Conservation (phyloP, 495 filamentous ascomycete species). For the Neurospora sp. region DNA sequence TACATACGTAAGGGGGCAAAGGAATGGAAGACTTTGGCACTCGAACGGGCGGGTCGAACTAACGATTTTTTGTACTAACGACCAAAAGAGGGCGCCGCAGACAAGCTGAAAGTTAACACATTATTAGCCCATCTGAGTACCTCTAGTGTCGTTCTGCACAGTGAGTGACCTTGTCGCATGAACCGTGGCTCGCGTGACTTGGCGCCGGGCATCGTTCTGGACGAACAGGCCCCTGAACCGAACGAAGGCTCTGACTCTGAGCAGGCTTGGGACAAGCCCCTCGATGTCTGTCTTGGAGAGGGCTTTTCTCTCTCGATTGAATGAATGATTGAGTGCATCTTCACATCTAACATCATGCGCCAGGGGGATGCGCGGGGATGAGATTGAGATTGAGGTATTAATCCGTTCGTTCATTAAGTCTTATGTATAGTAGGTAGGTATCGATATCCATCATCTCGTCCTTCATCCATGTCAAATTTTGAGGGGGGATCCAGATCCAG, state of each 20-base stretch:
- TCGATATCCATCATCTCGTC: background rate
- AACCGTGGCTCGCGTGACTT: background rate
- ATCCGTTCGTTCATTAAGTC: background rate
- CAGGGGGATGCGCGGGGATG: too few relatives aligned
- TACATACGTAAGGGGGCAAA: too few relatives aligned
- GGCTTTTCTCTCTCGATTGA: too few relatives aligned
- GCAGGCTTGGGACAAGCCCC: background rate
- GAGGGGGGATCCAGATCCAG: background rate
- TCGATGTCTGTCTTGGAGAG: background rate
- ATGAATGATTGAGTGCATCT: too few relatives aligned
- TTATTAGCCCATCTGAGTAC: background rate
- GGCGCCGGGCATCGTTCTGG: background rate
- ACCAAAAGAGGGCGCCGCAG: too few relatives aligned
- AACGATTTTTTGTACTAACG: too few relatives aligned
- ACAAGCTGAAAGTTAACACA: too few relatives aligned
- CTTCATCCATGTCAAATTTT: background rate
- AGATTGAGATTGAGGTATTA: background rate
- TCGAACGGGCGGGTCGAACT: too few relatives aligned
- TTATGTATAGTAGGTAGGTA: background rate
- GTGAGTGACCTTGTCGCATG: background rate
- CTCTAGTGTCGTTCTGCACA: background rate
- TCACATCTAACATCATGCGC: too few relatives aligned
- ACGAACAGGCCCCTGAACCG: background rate
- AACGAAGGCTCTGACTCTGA: too few relatives aligned
- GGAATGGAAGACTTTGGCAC: too few relatives aligned